Base-by-base conservation (phyloP, 1,139 yeast genomes). In the Taphrina flavorubra region DNA sequence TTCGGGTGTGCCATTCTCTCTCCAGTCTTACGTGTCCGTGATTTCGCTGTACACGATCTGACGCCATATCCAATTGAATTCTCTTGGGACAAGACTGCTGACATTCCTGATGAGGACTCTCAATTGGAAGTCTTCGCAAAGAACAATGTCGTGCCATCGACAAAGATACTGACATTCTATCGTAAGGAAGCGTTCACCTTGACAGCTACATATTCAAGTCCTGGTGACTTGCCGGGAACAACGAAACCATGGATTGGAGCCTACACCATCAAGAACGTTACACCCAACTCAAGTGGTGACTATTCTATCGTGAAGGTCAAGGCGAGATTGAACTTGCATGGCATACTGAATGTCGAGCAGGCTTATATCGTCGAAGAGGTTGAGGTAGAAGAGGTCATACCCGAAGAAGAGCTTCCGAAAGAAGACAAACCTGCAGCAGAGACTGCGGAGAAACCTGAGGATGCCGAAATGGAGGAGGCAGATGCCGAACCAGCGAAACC, bases 1-100 rank as follows among this genome's bases (percentile, higher is more conserved):
- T 95, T 94, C 82, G 90, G 95, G 77, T 94, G 99, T 81, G 99
- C 99, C 75, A 90, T 92, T 82, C 98, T 92, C 85, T 94, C 99
- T 40, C 99, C 99, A 81, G 92, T 97, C 74, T 87, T 94, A 77
- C 90, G 99, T 83, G 99, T 95, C 70, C 89, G 98, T 82, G 97
- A 97, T 76, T 94, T 94, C 88, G 94, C 92, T 83, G 94, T 92
- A 78, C 97, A 94, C 83, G 99, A 94, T 80, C 83, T 88, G 79
- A 92, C 92, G 86, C 89, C 87, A 76, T 86, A 86, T 86, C 87
- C 97, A 60, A 97, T 95, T 74, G 89, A 97, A 67, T 95, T 91
- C 86, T 86, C 82, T 81, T 95, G 99, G 99, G 96, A 89, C 78
- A 86, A 92, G 80, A 92, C 90, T 79, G 92, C 86, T 72, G 98